Conservation (phyloP, 495 filamentous ascomycete species). For the Amorphotheca resinae region DNA sequence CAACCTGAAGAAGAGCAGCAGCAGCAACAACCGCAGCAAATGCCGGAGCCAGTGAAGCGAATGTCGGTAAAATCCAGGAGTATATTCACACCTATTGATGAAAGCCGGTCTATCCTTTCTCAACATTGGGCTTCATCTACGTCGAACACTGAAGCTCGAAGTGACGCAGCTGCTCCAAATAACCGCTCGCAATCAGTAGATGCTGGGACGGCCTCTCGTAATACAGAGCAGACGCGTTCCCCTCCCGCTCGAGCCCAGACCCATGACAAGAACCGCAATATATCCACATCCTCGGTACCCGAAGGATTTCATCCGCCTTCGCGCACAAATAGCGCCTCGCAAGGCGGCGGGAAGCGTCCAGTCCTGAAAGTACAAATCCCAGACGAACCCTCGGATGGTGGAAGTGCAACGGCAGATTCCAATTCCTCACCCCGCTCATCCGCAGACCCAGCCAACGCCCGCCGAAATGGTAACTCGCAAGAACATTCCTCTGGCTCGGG, state of each 20-base stretch:
- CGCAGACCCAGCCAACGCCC: slow-evolving; percentile 28
- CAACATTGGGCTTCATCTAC: slow-evolving; percentile 61
- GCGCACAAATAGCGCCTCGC: slow-evolving; percentile 54
- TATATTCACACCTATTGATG: slow-evolving; percentile 95
- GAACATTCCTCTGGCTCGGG: slow-evolving; percentile 37
- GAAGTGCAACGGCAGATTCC: slow-evolving; percentile 62
- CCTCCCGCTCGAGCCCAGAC: slow-evolving; percentile 33
- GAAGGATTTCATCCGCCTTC: slow-evolving; percentile 52
- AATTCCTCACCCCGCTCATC: slow-evolving; percentile 65
- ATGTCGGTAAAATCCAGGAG: slow-evolving; percentile 74
- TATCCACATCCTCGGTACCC: slow-evolving; percentile 43
- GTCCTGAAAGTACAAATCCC: slow-evolving; percentile 90
- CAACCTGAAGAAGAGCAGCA: no score
- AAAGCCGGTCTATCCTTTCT: slow-evolving; percentile 75
- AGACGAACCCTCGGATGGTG: slow-evolving; percentile 55
- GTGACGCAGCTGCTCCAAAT: slow-evolving; percentile 18
- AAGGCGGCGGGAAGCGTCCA: slow-evolving; percentile 53
- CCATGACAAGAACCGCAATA: slow-evolving; percentile 31
- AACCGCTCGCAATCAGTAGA: slow-evolving; percentile 54
- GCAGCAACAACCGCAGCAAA: no score
- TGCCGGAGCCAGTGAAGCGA: slow-evolving; percentile 53
- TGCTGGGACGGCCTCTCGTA: slow-evolving; percentile 38
- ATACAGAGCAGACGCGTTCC: slow-evolving; percentile 28
- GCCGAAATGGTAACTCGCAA: slow-evolving; percentile 9
- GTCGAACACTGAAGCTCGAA: slow-evolving; percentile 31